Percentiles rank a stretch among this genome's conserved stretches.
phyloP scores from a whole-genome alignment of 768 basidiomycete genomes.

The Rhodotorula paludigena region DNA sequence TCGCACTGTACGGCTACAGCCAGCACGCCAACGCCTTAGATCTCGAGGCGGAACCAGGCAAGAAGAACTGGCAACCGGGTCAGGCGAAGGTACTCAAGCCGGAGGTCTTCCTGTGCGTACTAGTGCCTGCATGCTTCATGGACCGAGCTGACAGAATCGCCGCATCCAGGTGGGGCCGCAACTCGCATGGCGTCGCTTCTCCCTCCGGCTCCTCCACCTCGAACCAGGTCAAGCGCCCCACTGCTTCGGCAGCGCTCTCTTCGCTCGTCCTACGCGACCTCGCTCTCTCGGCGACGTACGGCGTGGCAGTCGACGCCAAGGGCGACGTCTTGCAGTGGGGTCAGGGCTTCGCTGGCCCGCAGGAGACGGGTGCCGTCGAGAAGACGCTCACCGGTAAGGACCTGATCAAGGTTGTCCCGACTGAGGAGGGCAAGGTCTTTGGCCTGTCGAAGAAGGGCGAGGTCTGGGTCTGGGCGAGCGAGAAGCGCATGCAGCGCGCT shows the following conservation, averaged over 20 bases:
- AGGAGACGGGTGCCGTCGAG: constrained; percentile 37
- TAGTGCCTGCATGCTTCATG: no score
- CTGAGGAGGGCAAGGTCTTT: constrained; percentile 54
- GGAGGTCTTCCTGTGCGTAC: constrained; percentile 8
- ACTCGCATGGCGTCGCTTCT: constrained; percentile 4
- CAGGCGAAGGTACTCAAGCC: not conserved
- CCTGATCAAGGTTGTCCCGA: constrained; percentile 32
- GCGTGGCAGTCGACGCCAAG: constrained; percentile 63
- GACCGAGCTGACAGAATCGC: not conserved
- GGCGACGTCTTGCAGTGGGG: constrained; percentile 87
- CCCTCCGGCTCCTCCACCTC: constrained; percentile 12
- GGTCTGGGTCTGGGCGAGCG: constrained; percentile 62
- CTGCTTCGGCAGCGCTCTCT: constrained; percentile 48
- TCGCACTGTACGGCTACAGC: no score
- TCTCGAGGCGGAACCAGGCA: constrained; percentile 1
- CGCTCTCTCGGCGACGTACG: constrained; percentile 56
- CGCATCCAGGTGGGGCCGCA: constrained; percentile 10
- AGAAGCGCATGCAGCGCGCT: constrained; percentile 54
- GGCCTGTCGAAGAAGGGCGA: constrained; percentile 73
- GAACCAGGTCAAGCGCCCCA: constrained; percentile 36
- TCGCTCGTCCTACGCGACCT: constrained; percentile 69
- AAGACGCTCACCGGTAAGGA: constrained; percentile 34
- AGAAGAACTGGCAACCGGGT: not conserved
- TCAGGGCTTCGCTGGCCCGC: constrained; percentile 55
- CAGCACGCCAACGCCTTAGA: no score